phyloP scores from a whole-genome alignment of 2,329 filamentous ascomycete genomes.

The Cercospora brassicicola region DNA sequence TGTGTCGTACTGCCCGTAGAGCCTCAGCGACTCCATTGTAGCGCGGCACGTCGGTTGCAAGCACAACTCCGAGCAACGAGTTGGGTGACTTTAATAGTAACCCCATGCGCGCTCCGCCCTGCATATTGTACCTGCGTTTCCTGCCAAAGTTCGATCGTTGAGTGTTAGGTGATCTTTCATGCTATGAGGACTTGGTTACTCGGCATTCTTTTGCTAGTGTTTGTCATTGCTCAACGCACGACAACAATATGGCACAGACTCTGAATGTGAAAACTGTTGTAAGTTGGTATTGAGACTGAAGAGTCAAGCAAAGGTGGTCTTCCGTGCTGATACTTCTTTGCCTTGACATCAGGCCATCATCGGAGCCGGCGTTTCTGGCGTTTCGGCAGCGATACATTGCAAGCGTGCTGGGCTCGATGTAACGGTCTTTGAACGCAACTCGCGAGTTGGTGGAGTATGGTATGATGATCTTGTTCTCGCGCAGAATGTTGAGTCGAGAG shows the following conservation, averaged over 20 bases:
- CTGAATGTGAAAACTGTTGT: constrained; percentile 14
- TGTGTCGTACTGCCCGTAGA: neutral
- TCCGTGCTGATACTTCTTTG: neutral
- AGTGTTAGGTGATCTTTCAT: neutral
- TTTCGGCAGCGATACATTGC: constrained; percentile 52
- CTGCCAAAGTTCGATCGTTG: neutral
- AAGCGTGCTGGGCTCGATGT: constrained; percentile 50
- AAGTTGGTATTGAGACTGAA: neutral
- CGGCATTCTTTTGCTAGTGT: neutral
- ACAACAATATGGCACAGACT: neutral
- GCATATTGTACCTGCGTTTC: neutral
- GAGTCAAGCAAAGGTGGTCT: neutral
- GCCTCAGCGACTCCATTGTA: neutral
- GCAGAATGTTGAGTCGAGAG: neutral
- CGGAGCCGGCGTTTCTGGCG: constrained; percentile 55
- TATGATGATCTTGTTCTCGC: constrained; percentile 34
- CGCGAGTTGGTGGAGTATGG: constrained; percentile 58
- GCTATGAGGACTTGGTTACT: neutral
- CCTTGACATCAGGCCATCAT: constrained; percentile 44
- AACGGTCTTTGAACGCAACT: constrained; percentile 56
- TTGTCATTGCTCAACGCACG: neutral
- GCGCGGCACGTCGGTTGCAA: neutral
- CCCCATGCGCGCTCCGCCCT: neutral
- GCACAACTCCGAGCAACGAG: neutral
- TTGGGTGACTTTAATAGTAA: neutral